phyloP scores from a whole-genome alignment of 805 yeast genomes.

The Wickerhamomyces subpelliculosus region DNA sequence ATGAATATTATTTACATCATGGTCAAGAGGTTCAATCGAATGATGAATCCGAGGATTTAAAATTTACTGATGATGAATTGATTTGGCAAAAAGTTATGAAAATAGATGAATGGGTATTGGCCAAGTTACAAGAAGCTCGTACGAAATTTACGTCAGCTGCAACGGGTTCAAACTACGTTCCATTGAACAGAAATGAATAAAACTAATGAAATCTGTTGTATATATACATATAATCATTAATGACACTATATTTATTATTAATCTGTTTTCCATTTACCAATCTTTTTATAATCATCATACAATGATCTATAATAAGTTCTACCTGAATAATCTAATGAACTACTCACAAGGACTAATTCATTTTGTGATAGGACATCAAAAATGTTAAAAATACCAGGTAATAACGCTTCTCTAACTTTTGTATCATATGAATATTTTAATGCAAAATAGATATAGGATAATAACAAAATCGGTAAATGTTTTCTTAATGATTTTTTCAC shows the following conservation, averaged over 20 bases:
- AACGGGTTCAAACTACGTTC: too few species aligned
- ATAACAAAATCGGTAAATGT: conserved; percentile 51
- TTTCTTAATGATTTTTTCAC: conserved; percentile 58
- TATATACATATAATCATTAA: too few species aligned
- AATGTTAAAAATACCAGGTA: conserved; percentile 50
- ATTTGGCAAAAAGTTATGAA: background rate
- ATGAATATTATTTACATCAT: conserved; percentile 32
- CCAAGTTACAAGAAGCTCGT: too few species aligned
- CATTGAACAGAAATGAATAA: too few species aligned
- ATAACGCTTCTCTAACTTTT: conserved; percentile 40
- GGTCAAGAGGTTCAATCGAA: background rate
- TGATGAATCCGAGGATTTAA: background rate
- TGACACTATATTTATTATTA: too few species aligned
- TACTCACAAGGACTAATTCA: conserved; percentile 58
- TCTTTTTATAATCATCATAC: conserved; percentile 65
- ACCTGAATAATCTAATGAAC: conserved; percentile 62
- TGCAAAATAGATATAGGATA: conserved; percentile 50
- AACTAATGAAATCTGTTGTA: too few species aligned
- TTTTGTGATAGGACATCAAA: conserved; percentile 63
- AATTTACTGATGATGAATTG: background rate
- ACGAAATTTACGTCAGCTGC: too few species aligned
- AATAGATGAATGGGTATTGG: too few species aligned
- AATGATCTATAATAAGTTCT: conserved; percentile 59
- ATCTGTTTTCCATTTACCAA: conserved; percentile 63
- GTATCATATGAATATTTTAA: conserved; percentile 42